Evolutionary conservation across 257 asterid genomes (phyloP).

Genomic region (Fraxinus quadrangulata): DNA sequence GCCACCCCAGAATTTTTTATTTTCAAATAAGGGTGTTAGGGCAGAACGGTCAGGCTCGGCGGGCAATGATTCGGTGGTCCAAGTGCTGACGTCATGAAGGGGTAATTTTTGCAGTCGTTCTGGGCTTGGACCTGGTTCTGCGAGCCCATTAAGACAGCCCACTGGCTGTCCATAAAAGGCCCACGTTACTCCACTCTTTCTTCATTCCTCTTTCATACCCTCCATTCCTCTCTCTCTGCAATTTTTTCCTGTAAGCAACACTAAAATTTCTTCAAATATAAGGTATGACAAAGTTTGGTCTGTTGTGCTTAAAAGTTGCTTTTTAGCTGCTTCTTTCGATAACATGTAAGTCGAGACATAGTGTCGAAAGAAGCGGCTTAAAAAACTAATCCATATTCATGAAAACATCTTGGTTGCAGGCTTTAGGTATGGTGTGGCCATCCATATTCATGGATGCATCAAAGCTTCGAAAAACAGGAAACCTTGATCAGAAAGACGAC

Average conservation of each 20-base stretch:
- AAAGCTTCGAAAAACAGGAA: conserved; percentile 22
- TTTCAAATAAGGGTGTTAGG: no score
- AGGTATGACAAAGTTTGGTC: conserved; percentile 40
- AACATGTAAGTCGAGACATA: not conserved
- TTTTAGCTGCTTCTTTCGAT: not conserved
- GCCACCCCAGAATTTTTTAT: no score
- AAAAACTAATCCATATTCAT: not conserved
- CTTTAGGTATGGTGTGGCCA: conserved; percentile 11
- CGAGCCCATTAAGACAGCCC: conserved; percentile 60
- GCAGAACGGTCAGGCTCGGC: no score
- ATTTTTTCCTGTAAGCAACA: conserved; percentile 41
- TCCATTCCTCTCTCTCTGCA: conserved; percentile 29
- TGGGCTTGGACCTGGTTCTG: conserved; percentile 71
- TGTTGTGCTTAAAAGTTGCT: not conserved
- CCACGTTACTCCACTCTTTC: conserved; percentile 36
- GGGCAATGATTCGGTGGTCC: conserved; percentile 1
- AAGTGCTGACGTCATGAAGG: conserved; percentile 26
- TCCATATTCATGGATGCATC: conserved; percentile 25
- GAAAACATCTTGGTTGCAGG: conserved; percentile 37
- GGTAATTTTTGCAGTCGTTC: conserved; percentile 35
- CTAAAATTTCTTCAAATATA: conserved; percentile 35
- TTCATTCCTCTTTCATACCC: conserved; percentile 28
- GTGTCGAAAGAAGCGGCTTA: not conserved
- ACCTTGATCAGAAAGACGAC: conserved; percentile 32
- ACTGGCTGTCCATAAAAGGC: conserved; percentile 47